Evolutionary conservation across 768 basidiomycete species (phyloP).

Genomic region (Pleurotus cornucopiae): DNA sequence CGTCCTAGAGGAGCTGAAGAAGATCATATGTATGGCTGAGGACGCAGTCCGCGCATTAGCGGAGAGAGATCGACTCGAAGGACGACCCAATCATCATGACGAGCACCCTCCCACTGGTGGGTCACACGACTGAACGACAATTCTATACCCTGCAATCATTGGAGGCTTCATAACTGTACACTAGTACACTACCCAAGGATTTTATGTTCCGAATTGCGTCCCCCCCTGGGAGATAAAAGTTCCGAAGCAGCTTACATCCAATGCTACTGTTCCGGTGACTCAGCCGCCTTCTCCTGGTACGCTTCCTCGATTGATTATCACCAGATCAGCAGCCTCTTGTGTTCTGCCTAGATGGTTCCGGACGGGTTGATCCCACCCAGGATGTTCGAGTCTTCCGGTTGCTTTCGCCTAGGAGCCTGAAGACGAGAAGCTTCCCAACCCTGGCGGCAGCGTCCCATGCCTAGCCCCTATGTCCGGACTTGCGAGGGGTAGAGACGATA

Average conservation of each 20-base stretch:
- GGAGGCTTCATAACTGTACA: too few relatives aligned
- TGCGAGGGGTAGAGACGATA: too few relatives aligned
- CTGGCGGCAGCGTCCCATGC: background rate
- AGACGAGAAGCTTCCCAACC: background rate
- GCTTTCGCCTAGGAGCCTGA: background rate
- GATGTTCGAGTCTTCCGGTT: constrained; percentile 6
- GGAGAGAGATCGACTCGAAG: constrained; percentile 15
- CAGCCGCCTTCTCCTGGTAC: background rate
- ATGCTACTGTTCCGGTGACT: background rate
- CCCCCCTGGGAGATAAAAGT: background rate
- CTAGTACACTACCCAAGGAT: too few relatives aligned
- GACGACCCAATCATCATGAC: background rate
- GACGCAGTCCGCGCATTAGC: constrained; percentile 17
- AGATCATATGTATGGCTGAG: constrained; percentile 21
- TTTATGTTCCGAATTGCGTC: too few relatives aligned
- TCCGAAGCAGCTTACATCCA: background rate
- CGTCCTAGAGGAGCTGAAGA: constrained; percentile 17
- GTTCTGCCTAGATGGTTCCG: background rate
- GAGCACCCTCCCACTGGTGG: background rate
- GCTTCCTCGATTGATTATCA: background rate
- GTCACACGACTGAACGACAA: background rate
- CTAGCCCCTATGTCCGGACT: too few relatives aligned
- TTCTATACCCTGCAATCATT: too few relatives aligned
- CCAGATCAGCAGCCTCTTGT: background rate
- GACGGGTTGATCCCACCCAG: background rate